Evolutionary conservation across 2,329 filamentous ascomycete species (phyloP).

Genomic region (Chrysoporthe cubensis): DNA sequence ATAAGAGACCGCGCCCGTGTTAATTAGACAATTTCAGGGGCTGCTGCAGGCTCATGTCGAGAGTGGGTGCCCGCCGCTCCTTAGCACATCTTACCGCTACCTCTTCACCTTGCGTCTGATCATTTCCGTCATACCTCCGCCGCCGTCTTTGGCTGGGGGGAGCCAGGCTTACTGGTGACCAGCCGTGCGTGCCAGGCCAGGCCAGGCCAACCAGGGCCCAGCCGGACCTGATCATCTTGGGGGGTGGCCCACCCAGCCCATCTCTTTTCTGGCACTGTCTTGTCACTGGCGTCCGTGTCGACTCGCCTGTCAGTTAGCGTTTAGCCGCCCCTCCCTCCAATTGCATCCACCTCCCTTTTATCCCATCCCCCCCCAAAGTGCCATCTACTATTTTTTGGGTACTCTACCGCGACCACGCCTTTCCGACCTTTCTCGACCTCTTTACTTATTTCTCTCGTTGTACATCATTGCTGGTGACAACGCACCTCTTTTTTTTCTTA

Average conservation of each 20-base stretch:
- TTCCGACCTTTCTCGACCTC: not conserved
- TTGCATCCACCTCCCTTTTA: slow-evolving; percentile 2
- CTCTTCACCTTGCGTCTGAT: not conserved
- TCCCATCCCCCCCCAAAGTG: not conserved
- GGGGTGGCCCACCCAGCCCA: slow-evolving; percentile 10
- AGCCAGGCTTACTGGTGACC: not conserved
- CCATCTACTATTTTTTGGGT: slow-evolving; percentile 11
- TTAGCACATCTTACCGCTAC: slow-evolving; percentile 5
- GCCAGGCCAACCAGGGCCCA: not conserved
- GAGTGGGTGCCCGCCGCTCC: slow-evolving; percentile 1
- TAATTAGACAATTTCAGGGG: slow-evolving; percentile 8
- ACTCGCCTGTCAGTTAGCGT: not conserved
- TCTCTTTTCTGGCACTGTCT: slow-evolving; percentile 14
- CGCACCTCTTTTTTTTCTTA: not conserved
- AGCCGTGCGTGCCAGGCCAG: not conserved
- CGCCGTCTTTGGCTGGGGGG: not conserved
- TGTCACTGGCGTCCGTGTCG: not conserved
- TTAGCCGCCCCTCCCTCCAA: slow-evolving; percentile 4
- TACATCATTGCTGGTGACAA: not conserved
- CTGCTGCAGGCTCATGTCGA: slow-evolving; percentile 1
- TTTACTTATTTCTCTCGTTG: slow-evolving; percentile 7
- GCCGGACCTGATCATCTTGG: not conserved
- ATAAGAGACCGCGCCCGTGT: slow-evolving; percentile 4
- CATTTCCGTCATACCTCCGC: not conserved
- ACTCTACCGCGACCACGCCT: not conserved